phyloP scores from a whole-genome alignment of 345 rosid genomes.

The Ceriops tagal region DNA sequence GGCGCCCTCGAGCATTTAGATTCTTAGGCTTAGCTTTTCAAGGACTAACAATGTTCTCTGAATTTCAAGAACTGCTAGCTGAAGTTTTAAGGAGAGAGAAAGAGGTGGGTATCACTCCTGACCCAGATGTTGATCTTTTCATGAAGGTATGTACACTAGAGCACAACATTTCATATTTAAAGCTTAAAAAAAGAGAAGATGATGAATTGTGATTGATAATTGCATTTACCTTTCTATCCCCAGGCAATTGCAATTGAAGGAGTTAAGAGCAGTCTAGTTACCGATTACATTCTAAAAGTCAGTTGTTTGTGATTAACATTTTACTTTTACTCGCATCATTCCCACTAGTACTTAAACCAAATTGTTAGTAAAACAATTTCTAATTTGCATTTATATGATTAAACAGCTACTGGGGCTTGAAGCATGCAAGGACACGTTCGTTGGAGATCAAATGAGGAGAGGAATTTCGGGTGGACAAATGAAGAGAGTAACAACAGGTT shows the following conservation, averaged over 20 bases:
- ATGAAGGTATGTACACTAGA: constrained; percentile 57
- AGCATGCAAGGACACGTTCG: constrained; percentile 71
- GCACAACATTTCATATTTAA: too few relatives aligned
- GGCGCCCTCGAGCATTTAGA: too few relatives aligned
- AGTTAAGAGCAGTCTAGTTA: constrained; percentile 68
- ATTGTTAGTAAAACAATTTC: neutral
- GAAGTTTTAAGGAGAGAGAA: constrained; percentile 83
- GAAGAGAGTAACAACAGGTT: constrained; percentile 88
- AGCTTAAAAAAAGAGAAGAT: neutral
- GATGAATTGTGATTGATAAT: neutral
- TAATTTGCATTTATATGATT: neutral
- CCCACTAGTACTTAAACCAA: neutral
- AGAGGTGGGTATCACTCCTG: constrained; percentile 70
- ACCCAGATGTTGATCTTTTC: constrained; percentile 87
- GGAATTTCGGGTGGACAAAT: constrained; percentile 91
- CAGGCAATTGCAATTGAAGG: constrained; percentile 76
- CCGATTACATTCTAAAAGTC: constrained; percentile 89
- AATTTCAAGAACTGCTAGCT: constrained; percentile 55
- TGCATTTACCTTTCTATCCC: neutral
- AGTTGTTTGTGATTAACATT: neutral
- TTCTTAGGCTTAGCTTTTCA: too few relatives aligned
- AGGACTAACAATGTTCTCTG: too few relatives aligned
- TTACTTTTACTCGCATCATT: too few relatives aligned
- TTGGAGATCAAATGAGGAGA: constrained; percentile 75
- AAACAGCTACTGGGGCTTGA: constrained; percentile 79